Evolutionary conservation across 108 stramenopile species (phyloP), one percentile per base, ranked within the genome.

Genomic region (Aurantiochytrium sp.): DNA sequence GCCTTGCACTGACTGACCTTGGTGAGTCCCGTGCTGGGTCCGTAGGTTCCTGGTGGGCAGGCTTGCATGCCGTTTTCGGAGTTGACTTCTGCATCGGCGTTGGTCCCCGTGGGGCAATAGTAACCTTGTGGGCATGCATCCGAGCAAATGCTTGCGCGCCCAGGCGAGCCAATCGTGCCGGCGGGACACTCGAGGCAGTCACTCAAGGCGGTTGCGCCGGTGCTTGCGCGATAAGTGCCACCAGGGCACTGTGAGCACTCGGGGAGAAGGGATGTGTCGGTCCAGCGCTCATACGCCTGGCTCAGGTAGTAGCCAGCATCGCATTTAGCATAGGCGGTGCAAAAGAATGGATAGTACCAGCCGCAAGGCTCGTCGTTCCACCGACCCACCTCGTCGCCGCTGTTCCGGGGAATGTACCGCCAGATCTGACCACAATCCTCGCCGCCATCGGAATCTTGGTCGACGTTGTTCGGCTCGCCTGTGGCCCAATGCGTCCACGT

Each of bases 391-490:
- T 35, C 35, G 25, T 53, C 19, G n/a, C 51, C 51, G 16, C 16
- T 8, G 45, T 47, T 25, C 28, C 28, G 28, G 12, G n/a, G 12
- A 8, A 16, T 43, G 4, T 45, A 45, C 8, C 4, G 43, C 76
- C 76, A 83, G 28, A 53, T 83, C 49, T 83, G 76, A 23, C n/a
- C 76, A 23, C 76, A 83, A 23, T 83, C 76, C 76, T 83, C 76
- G n/a, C 76, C 76, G 51, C 51, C 51, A 45, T 23, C 51, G 64
- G 14, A 8, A 10, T 28, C 3, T 2, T 69, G 25, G n/a, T 53
- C 76, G 10, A 83, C 76, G 51, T 83, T 83, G 76, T 83, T 83
- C 1, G 76, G 76, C 28, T 83, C 76, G 28, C 28, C 28, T 6
- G 76, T 43, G 12, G 76, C 76, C 76, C 76, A 83, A 6, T 53